Evolutionary conservation across 108 stramenopile species (phyloP).

Genomic region (Halocafeteria seosinensis): DNA sequence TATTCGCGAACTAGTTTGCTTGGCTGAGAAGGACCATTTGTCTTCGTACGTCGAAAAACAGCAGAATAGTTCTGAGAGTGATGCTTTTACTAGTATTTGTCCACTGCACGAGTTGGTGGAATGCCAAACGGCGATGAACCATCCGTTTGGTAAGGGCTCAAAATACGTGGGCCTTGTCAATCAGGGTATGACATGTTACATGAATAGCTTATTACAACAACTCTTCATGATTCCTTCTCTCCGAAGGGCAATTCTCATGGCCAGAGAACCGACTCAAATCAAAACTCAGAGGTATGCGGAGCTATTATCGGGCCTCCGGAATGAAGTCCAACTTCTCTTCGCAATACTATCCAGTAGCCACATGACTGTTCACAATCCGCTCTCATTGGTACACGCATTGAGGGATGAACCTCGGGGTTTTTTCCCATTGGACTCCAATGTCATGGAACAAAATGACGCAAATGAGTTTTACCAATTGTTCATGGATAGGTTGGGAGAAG

Average conservation of each 20-base stretch:
- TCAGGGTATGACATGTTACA: conserved; percentile 12
- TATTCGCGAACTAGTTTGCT: too few species aligned
- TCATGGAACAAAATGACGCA: background rate
- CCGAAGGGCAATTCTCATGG: background rate
- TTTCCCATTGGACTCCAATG: background rate
- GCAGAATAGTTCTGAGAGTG: too few species aligned
- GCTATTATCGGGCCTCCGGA: background rate
- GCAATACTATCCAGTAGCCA: background rate
- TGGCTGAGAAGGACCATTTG: too few species aligned
- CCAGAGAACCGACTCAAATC: background rate
- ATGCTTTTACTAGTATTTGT: too few species aligned
- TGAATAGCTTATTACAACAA: conserved; percentile 8
- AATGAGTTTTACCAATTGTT: background rate
- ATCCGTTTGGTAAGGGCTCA: too few species aligned
- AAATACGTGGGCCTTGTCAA: conserved; percentile 17
- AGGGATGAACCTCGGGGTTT: background rate
- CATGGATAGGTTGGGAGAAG: background rate
- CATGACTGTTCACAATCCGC: background rate
- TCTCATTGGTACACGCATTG: background rate
- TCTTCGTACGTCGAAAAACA: too few species aligned
- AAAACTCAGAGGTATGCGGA: background rate
- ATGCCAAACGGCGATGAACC: too few species aligned
- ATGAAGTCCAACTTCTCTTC: background rate
- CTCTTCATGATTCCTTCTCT: conserved; percentile 8
- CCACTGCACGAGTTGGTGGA: too few species aligned